Evolutionary conservation across 202 grass and related monocot species (phyloP), one percentile per base, ranked within the genome.

Genomic region (Panicum hallii): DNA sequence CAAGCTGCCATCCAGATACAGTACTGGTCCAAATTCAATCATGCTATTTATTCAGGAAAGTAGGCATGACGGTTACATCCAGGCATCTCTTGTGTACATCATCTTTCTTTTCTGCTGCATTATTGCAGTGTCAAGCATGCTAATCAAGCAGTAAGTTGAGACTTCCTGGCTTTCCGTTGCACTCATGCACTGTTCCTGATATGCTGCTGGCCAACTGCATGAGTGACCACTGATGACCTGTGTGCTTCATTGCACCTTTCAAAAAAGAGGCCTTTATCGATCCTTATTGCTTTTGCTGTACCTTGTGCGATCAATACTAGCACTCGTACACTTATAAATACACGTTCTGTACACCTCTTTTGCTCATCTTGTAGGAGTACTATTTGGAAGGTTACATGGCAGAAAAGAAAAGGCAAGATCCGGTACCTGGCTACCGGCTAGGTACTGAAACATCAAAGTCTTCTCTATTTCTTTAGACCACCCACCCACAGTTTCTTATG

Each of bases 211-310:
- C 19, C 53, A 83, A 58, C 75, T 84, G 53, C 80, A 79, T 74
- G 69, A 80, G 69, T 84, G 82, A 84, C 16, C 67, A 77, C 77
- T 63, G 87, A 80, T 36, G 57, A 73, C 28, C 58, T 50, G 53
- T 87, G 67, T 83, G 30, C 22, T 83, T 83, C 72, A 68, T 41
- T 82, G 60, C 79, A 79, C 73, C 79, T 83, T 83, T 87, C 70
- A 80, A 19, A 79, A 79, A 87, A 87, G 19, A 47, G 26, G 62
- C 72, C 14, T 68, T 2, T 30, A 76, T 70, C 5, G 42, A 76
- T 70, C 61, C 48, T 54, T 22, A 16, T 43, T 55, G 23, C 12
- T 47, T 46, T 41, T 81, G 1, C 30, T 77, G 61, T 63, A 75
- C 88, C 44, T 49, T 42, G 36, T 55, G 75, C 6, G 36, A 80